Percentiles rank a stretch among this genome's conserved stretches.
These are phyloP conservation scores for Eruca vesicaria DNA, from an alignment of 441 rosid genomes.

Conservation along the genomic window DNA sequence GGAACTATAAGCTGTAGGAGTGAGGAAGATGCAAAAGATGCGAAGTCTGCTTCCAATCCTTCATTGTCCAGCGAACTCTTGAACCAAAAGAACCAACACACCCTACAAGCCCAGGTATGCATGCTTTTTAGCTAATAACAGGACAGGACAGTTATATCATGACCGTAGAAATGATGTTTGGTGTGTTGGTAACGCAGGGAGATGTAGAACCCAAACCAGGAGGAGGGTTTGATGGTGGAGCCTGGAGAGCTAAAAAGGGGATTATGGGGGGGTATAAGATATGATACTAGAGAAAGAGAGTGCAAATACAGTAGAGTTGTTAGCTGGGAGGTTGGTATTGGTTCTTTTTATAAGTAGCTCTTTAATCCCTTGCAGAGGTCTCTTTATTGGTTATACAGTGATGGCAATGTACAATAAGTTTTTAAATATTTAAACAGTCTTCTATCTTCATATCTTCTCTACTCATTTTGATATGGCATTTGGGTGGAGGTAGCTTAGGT, in stretches of 20 bases:
- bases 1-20: conserved; percentile 49
- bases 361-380: neutral
- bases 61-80: conserved; percentile 41
- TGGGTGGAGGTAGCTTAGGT: conserved; percentile 51
- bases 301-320: conserved; percentile 32
- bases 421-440: neutral
- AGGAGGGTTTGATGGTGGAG: conserved; percentile 6
- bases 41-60: conserved; percentile 42
- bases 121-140: neutral
- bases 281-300: conserved; percentile 12
- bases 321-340: conserved; percentile 26
- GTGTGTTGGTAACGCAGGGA: neutral
- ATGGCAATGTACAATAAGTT: neutral
- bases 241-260: conserved; percentile 9
- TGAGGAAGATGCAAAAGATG: conserved; percentile 61
- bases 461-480: neutral
- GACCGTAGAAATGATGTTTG: neutral
- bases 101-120: conserved; percentile 27
- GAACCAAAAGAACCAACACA: neutral
- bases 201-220: neutral
- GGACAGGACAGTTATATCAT: neutral
- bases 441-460: neutral
- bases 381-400: neutral
- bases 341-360: conserved; percentile 17
- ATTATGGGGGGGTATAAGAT: conserved; percentile 1